Evolutionary conservation across 768 basidiomycete species (phyloP).

Genomic region (Mycena vitilis): DNA sequence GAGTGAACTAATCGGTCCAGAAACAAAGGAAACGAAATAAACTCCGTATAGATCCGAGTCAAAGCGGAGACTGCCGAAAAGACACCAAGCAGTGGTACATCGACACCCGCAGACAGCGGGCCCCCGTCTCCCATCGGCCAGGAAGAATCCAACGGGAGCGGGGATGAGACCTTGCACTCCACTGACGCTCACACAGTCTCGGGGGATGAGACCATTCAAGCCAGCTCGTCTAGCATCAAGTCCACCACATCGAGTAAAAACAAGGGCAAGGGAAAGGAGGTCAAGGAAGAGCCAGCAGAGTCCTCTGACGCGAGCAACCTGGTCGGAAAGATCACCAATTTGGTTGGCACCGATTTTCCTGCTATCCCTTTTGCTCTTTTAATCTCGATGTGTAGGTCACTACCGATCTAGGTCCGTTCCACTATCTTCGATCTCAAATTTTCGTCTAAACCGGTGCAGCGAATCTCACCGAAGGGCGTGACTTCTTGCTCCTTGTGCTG

Average conservation of each 20-base stretch:
- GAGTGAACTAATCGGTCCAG: too few species aligned
- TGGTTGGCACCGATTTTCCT: slow-evolving; percentile 70
- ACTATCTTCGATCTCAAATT: not conserved
- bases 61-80: slow-evolving; percentile 51
- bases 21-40: too few species aligned
- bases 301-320: slow-evolving; percentile 53
- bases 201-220: slow-evolving; percentile 28
- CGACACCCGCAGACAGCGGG: slow-evolving; percentile 28
- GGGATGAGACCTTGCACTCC: slow-evolving; percentile 25
- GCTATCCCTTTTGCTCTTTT: not conserved
- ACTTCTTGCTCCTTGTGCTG: slow-evolving; percentile 26
- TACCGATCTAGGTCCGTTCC: not conserved
- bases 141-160: slow-evolving; percentile 22
- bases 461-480: slow-evolving; percentile 28
- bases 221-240: slow-evolving; percentile 32
- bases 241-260: slow-evolving; percentile 27
- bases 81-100: slow-evolving; percentile 12
- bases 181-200: slow-evolving; percentile 21
- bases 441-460: not conserved
- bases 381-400: not conserved
- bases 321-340: slow-evolving; percentile 83
- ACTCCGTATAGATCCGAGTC: slow-evolving; percentile 67
- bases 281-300: slow-evolving; percentile 28
- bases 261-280: slow-evolving; percentile 27
- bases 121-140: not conserved